Evolutionary conservation across 768 basidiomycete genomes (phyloP), one percentile per base, ranked within the genome.

Genomic region (Auricularia heimuer): DNA sequence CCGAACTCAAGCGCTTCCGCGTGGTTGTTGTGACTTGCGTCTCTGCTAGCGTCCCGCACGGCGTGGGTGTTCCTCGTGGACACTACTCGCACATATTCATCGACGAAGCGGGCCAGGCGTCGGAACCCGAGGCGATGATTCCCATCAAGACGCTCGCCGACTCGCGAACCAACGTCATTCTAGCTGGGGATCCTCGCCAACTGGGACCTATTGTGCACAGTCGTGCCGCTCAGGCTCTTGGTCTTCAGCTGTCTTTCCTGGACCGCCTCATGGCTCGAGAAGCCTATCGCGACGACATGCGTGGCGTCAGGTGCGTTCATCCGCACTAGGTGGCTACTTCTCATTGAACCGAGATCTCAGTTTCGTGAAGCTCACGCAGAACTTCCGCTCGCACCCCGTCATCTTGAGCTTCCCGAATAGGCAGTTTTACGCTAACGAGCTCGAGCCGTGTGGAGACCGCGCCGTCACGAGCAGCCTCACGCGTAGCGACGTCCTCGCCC

Each of bases 101-200:
- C 8, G 87, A 90, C 68, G 87, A 90, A 70, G 87, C 86, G 0
- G 87, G 85, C 0, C 87, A 90, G 69, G 86, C 86, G 2, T 85
- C 83, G 0, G 88, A 90, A 71, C 85, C 87, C 0, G 87, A 89
- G 70, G 78, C 78, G 0, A 84, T 87, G 73, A 78, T 87, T 16
- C 73, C 82, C 0, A 81, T 89, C 73, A 85, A 85, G 74, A 83
- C 82, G 0, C 77, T 87, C 72, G 82, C 84, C 0, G 77, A 81
- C 63, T 71, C 71, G 4, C 64, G 68, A 0, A 89, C 87, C 0
- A 85, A 83, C 58, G 72, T 89, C 29, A 72, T 89, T 3, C 75
- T 90, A 0, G 82, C 85, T 1, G 88, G 88, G 0, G 88, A 90
- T 69, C 87, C 83, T 0, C 86, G 85, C 73, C 88, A 89, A 68